Evolutionary conservation across 2,329 filamentous ascomycete genomes (phyloP), one percentile per base, ranked within the genome.

Genomic region (Trichophaea hybrida): DNA sequence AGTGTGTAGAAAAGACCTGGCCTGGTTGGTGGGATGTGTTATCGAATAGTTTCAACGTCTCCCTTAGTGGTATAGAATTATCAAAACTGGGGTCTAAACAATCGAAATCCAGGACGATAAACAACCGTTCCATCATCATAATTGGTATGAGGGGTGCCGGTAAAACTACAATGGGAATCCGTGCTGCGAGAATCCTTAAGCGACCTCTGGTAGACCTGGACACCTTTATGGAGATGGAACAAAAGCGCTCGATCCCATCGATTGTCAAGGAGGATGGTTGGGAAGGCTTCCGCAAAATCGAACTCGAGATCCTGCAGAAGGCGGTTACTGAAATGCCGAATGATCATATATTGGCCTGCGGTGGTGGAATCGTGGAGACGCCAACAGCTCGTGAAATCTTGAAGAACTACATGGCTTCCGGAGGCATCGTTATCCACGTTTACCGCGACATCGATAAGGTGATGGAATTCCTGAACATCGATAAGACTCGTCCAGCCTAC

Each of bases 61-160:
- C 78, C 33, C 75, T 97, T n/a, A 80, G 84, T 61, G 93, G 93
- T 10, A 80, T 84, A 38, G 88, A 94, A 67, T 68, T 76, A 13
- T 49, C 57, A 24, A 59, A 59, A 13, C 31, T 53, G 12, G 66
- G 71, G 6, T 71, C 73, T 13, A 60, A 59, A 15, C 66, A 80
- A 67, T 79, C 80, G 52, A 61, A 62, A 38, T 12, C n/a, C 13
- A 57, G 58, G 17, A 51, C 38, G 38, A 57, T 53, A 4, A 66
- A 61, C 17, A 59, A 59, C 15, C 62, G 60, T 31, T 95, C 90
- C 0, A 84, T 97, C 55, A 89, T 96, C 73, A 84, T 98, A 62
- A 91, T 98, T 66, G 93, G 93, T 7, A 98, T 98, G 93, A 83
- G 93, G 65, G 93, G 93, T 59, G 93, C 90, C 44, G 93, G 93